Conservation (phyloP, 345 rosid species). For the Melaleuca alternifolia region DNA sequence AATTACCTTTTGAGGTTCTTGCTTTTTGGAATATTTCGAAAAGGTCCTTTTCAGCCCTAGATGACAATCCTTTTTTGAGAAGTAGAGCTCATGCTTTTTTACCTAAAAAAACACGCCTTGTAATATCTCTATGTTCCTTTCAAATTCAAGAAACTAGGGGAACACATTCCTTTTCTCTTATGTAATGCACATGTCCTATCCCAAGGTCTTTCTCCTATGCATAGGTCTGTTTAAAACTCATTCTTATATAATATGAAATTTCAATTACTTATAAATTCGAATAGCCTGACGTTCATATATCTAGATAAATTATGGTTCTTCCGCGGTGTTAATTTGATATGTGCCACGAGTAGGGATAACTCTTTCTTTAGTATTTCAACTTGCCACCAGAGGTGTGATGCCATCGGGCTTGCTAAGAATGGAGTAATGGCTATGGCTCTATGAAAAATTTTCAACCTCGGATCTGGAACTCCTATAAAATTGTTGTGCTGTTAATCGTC, state of each 20-base stretch:
- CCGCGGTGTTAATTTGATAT: not conserved
- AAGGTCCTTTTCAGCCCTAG: constrained; percentile 66
- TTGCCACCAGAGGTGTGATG: not conserved
- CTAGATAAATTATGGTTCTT: not conserved
- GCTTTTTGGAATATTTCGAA: constrained; percentile 38
- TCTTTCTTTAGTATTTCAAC: not conserved
- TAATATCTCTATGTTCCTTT: not conserved
- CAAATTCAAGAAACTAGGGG: not conserved
- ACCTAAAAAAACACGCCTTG: not conserved
- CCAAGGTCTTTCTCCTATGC: not conserved
- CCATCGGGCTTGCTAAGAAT: not conserved
- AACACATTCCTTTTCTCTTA: not conserved
- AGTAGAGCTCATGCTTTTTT: not conserved
- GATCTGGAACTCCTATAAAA: not conserved
- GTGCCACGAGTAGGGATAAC: too few species aligned
- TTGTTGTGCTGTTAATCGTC: not conserved
- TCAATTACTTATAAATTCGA: not conserved
- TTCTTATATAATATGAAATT: not conserved
- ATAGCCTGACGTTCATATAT: not conserved
- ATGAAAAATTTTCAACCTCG: not conserved
- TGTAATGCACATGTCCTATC: not conserved
- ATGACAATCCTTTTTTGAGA: not conserved
- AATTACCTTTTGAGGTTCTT: constrained; percentile 41
- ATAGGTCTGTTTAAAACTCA: not conserved
- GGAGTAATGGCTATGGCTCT: not conserved